Conservation (phyloP, 306 rosid species). For the Rosa persica region DNA sequence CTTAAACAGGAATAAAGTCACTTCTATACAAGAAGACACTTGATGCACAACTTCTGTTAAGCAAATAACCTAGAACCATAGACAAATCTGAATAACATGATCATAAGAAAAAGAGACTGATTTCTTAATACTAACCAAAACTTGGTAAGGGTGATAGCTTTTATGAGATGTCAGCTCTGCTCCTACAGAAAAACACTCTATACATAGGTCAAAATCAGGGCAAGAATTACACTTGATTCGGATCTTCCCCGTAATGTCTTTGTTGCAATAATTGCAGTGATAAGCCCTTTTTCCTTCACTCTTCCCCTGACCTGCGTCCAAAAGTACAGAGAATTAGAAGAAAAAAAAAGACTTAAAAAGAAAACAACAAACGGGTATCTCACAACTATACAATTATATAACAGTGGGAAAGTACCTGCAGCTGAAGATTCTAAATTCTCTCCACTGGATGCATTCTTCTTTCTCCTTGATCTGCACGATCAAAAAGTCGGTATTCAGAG, state of each 20-base stretch:
- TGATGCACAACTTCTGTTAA: background rate
- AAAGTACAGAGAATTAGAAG: background rate
- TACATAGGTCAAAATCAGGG: slow-evolving; percentile 95
- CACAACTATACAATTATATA: slow-evolving; percentile 2
- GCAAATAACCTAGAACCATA: background rate
- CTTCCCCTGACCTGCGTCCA: slow-evolving; percentile 71
- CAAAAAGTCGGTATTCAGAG: slow-evolving; percentile 27
- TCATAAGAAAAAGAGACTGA: background rate
- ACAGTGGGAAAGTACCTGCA: slow-evolving; percentile 50
- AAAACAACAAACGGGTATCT: background rate
- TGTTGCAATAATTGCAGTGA: slow-evolving; percentile 97
- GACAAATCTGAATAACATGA: slow-evolving; percentile 3
- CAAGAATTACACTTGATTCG: slow-evolving; percentile 87
- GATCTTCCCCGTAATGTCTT: slow-evolving; percentile 92
- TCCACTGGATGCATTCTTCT: slow-evolving; percentile 82
- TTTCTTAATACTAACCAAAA: slow-evolving; percentile 65
- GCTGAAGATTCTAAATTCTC: slow-evolving; percentile 77
- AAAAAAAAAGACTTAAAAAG: background rate
- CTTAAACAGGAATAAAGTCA: slow-evolving; percentile 5
- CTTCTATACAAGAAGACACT: background rate
- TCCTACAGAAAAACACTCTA: slow-evolving; percentile 97
- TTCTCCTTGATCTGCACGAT: slow-evolving; percentile 83
- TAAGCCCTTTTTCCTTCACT: slow-evolving; percentile 85
- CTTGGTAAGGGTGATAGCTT: slow-evolving; percentile 87
- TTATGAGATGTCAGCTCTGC: slow-evolving; percentile 92